These are phyloP conservation scores for Aspergillus versicolor DNA, from an alignment of 2,329 filamentous ascomycete species.

Conservation along the genomic window DNA sequence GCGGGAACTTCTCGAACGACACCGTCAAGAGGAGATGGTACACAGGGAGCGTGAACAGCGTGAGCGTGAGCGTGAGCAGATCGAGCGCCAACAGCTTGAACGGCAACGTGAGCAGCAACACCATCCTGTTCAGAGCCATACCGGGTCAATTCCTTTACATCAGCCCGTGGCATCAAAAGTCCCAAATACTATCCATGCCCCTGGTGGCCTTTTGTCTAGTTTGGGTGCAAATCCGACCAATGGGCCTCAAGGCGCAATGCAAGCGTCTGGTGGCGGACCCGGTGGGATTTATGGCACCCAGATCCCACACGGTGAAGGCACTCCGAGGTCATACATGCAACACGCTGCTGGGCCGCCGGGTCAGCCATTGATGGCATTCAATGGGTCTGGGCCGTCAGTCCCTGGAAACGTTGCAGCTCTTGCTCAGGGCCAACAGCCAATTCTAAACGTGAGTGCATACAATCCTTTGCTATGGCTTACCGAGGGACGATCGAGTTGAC, in stretches of 20 bases:
- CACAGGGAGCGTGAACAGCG: constrained; percentile 57
- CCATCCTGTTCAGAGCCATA: constrained; percentile 80
- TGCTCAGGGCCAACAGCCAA: constrained; percentile 79
- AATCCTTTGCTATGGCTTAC: constrained; percentile 5
- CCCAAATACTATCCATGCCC: constrained; percentile 81
- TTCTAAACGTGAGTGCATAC: constrained; percentile 60
- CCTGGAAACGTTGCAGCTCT: constrained; percentile 57
- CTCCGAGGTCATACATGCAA: constrained; percentile 60
- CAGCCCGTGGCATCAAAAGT: constrained; percentile 86
- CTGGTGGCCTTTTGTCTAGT: constrained; percentile 79
- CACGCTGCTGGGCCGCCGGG: constrained; percentile 57
- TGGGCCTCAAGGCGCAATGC: constrained; percentile 55
- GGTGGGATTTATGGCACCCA: constrained; percentile 69
- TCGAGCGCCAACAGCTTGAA: constrained; percentile 56
- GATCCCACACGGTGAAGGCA: constrained; percentile 57
- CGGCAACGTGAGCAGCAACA: constrained; percentile 60
- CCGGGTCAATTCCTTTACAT: constrained; percentile 85
- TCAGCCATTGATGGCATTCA: constrained; percentile 53
- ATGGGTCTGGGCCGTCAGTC: constrained; percentile 44
- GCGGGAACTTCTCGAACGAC: constrained; percentile 51
- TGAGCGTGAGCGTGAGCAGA: constrained; percentile 49
- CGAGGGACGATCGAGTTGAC: background rate
- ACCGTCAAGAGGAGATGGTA: constrained; percentile 57
- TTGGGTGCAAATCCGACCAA: constrained; percentile 62
- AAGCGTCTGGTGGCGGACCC: constrained; percentile 59